Percentiles rank a stretch among this genome's conserved stretches.
phyloP scores from a whole-genome alignment of 768 basidiomycete genomes.

The Gymnopilus dilepis region DNA sequence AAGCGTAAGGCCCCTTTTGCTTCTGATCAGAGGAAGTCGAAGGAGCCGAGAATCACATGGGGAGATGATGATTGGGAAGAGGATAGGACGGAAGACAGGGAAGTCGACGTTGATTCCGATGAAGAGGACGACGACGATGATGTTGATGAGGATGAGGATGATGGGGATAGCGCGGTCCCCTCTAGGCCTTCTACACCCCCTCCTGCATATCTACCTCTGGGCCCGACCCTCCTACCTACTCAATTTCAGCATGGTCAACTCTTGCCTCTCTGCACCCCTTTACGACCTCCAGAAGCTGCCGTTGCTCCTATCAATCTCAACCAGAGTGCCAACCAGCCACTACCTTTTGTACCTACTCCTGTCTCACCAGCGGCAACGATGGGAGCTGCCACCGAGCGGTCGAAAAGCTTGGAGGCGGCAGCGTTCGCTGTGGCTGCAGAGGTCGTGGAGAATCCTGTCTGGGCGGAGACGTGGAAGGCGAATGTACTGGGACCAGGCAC shows the following conservation, averaged over 20 bases:
- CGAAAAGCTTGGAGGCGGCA: conserved; percentile 69
- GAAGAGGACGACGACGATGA: conserved; percentile 24
- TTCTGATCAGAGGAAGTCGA: background rate
- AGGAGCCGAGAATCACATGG: background rate
- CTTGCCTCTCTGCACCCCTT: conserved; percentile 63
- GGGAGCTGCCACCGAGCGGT: conserved; percentile 67
- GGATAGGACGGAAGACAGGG: background rate
- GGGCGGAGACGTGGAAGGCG: conserved; percentile 70
- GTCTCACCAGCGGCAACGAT: conserved; percentile 80
- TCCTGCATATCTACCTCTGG: conserved; percentile 72
- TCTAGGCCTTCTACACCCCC: conserved; percentile 73
- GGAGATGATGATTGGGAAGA: conserved; percentile 4
- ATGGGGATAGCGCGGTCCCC: conserved; percentile 37
- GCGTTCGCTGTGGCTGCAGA: conserved; percentile 69
- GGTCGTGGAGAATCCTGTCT: conserved; percentile 73
- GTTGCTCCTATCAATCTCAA: conserved; percentile 46
- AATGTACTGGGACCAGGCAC: conserved; percentile 19
- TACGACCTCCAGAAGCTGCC: conserved; percentile 62
- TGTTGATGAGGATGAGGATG: conserved; percentile 43
- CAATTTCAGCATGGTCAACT: conserved; percentile 69
- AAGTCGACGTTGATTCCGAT: conserved; percentile 24
- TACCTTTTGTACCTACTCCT: conserved; percentile 71
- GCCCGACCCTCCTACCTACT: conserved; percentile 69
- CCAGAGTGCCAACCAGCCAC: conserved; percentile 24
- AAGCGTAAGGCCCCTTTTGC: conserved; percentile 59